Evolutionary conservation across 2,329 filamentous ascomycete species (phyloP).

Genomic region (Exophiala oligosperma): DNA sequence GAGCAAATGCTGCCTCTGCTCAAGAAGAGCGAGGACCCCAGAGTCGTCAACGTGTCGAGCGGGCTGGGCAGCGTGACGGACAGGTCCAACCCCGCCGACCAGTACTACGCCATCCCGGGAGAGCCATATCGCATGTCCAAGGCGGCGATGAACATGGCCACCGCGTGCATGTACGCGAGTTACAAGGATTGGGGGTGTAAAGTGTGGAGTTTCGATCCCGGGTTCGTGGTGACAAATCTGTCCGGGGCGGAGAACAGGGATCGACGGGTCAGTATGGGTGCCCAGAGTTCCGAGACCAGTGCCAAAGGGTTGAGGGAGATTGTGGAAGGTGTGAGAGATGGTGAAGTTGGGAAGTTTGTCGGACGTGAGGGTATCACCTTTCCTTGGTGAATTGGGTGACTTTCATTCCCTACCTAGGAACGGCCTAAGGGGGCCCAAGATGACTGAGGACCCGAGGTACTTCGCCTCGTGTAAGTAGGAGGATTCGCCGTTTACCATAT

Average conservation of each 20-base stretch:
- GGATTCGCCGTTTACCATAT: too few relatives aligned
- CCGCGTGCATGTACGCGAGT: not conserved
- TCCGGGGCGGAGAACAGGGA: not conserved
- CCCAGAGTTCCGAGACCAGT: not conserved
- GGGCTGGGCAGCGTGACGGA: not conserved
- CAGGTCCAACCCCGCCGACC: not conserved
- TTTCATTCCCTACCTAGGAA: not conserved
- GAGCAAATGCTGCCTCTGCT: not conserved
- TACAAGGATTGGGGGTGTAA: not conserved
- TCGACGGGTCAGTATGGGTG: not conserved
- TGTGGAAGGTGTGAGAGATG: not conserved
- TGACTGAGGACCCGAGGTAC: too few relatives aligned
- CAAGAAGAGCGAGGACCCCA: not conserved
- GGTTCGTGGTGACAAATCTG: not conserved
- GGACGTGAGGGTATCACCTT: not conserved
- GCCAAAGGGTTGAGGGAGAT: not conserved
- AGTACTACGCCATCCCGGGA: not conserved
- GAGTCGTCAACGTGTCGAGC: not conserved
- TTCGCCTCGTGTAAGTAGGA: too few relatives aligned
- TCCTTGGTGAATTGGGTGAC: not conserved
- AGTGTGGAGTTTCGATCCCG: not conserved
- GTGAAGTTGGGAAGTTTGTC: not conserved
- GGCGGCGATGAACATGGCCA: not conserved
- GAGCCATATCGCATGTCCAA: not conserved
- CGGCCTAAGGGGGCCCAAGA: too few relatives aligned